These are phyloP conservation scores for Scenedesmus sp. DNA, from an alignment of 163 green algal genomes.

Conservation along the genomic window DNA sequence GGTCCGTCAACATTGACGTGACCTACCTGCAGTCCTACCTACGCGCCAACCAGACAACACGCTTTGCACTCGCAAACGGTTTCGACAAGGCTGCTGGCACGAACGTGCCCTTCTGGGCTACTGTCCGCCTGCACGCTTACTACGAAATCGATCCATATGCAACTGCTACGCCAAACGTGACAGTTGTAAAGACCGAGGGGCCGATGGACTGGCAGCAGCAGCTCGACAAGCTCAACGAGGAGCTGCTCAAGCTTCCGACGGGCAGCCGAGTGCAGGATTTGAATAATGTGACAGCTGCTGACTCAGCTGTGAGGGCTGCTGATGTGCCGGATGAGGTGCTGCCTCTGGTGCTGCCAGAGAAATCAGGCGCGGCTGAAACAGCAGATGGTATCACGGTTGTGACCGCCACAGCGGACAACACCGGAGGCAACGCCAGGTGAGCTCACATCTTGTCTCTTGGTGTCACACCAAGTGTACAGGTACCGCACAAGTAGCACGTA, in stretches of 20 bases:
- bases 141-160: not conserved
- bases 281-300: constrained; percentile 5
- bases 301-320: not conserved
- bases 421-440: constrained; percentile 7
- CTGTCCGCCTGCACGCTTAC: not conserved
- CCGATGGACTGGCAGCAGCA: not conserved
- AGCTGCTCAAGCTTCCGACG: not conserved
- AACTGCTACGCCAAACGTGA: not conserved
- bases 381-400: not conserved
- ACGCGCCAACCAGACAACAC: not conserved
- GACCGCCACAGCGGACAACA: not conserved
- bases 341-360: not conserved
- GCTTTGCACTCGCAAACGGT: constrained; percentile 24
- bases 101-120: constrained; percentile 36
- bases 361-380: not conserved
- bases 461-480: no score
- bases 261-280: not conserved
- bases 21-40: constrained; percentile 43
- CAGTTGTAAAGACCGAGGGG: not conserved
- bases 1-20: constrained; percentile 23
- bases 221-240: not conserved
- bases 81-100: not conserved
- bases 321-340: constrained; percentile 24
- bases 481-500: no score
- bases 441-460: not conserved